Percentiles rank a stretch among this genome's conserved stretches.
These are phyloP conservation scores for Lactarius trivialis DNA, from an alignment of 768 basidiomycete genomes.

Conservation along the genomic window DNA sequence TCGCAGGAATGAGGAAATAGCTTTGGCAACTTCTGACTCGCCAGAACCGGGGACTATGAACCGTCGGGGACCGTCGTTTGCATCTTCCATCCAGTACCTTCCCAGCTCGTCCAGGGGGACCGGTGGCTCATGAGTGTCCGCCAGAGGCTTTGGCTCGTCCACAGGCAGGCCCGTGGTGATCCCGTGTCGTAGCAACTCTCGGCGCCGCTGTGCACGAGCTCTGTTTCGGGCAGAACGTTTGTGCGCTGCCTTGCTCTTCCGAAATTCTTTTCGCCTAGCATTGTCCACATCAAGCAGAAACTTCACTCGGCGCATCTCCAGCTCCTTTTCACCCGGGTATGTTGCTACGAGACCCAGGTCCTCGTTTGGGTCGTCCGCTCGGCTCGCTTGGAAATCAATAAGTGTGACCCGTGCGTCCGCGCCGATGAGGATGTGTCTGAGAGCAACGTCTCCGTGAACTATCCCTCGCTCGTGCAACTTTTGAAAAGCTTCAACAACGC, in stretches of 20 bases:
- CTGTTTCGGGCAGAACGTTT: conserved; percentile 30
- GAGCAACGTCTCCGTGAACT: conserved; percentile 29
- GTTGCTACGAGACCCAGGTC: conserved; percentile 34
- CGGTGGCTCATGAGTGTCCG: conserved; percentile 31
- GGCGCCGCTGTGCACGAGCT: conserved; percentile 27
- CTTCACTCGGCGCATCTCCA: conserved; percentile 52
- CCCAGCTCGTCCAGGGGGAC: conserved; percentile 32
- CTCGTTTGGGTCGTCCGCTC: conserved; percentile 28
- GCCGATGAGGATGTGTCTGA: conserved; percentile 46
- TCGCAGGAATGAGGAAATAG: conserved; percentile 7
- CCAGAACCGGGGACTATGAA: conserved; percentile 34
- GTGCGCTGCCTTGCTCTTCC: conserved; percentile 30
- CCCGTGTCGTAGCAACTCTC: conserved; percentile 28
- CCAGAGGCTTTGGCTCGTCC: conserved; percentile 18
- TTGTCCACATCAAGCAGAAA: conserved; percentile 45
- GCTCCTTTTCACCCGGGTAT: conserved; percentile 35
- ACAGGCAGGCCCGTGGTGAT: conserved; percentile 6
- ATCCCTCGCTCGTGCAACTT: conserved; percentile 35
- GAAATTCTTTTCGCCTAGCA: conserved; percentile 33
- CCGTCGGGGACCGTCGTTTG: conserved; percentile 32
- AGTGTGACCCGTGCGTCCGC: conserved; percentile 39
- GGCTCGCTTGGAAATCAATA: conserved; percentile 47
- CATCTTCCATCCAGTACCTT: conserved; percentile 32
- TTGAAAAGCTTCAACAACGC: conserved; percentile 44
- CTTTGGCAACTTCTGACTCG: conserved; percentile 3